Base-by-base conservation (phyloP, 1,284 basidiomycete genomes). In the Puccinia polysora region DNA sequence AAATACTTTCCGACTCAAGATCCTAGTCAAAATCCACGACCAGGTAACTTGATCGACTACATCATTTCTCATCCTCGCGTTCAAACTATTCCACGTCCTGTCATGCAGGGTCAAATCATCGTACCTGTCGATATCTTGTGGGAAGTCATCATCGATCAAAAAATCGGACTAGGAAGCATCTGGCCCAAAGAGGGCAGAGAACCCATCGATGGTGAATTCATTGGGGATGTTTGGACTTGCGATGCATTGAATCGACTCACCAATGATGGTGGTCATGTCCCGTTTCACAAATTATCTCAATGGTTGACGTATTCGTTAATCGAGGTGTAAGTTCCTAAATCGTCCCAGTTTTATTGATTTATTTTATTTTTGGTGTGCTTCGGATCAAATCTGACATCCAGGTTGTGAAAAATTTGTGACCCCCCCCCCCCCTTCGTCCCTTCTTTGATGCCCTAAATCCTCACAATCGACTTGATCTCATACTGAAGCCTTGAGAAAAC, bases 271-370 rank as follows among this genome's bases (percentile, higher is more conserved):
- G 83, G 87, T 73, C 83, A 91, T 47, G 91, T 97, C 2, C 89
- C 91, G 0, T 97, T 97, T 83, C 94, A 97, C 82, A 97, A 97
- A 79, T 84, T 97, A 59, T 90, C 90, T 0, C 89, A 91, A 75
- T 97, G 95, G 94, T 84, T 90, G 73, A 88, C 77, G 32, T 75
- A 56, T 28, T 74, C 60, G 15, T 67, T 49, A 47, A 58, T 67
- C 23, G 53, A 59, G 36, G 62, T 69, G 65, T 73, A 20, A 59
- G 53, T 60, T 89, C 15, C 52, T 28, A 49, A 40, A 30, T 23
- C 2, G 12, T n/a, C n/a, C n/a, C n/a, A n/a, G n/a, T n/a, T n/a
- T n/a, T n/a, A n/a, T n/a, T n/a, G n/a, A n/a, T n/a, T n/a, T n/a
- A n/a, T n/a, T n/a, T n/a, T n/a, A n/a, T n/a, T n/a, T n/a, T n/a